A percentile compares a stretch with the other conserved stretches of the same genome.
phyloP scores from a whole-genome alignment of 1,284 basidiomycete species.

The Trichosporon inkin region DNA sequence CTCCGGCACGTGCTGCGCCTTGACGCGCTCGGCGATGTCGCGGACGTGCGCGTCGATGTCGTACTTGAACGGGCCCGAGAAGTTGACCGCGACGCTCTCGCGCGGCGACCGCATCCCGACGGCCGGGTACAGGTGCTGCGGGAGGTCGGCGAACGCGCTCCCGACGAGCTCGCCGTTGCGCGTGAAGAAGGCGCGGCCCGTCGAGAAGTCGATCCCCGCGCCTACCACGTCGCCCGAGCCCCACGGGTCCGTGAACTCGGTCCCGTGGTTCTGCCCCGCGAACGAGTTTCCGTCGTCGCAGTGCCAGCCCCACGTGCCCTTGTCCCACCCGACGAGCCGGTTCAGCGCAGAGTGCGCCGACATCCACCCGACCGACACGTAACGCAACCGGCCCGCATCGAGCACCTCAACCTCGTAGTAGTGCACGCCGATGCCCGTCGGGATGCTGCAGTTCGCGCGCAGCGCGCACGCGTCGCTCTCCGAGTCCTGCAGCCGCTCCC shows the following conservation, averaged over 20 bases:
- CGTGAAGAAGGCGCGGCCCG: conserved; percentile 75
- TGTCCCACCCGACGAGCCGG: conserved; percentile 84
- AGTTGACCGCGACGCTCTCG: conserved; percentile 60
- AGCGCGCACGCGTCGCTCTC: conserved; percentile 78
- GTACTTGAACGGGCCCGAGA: conserved; percentile 73
- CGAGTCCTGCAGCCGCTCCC: conserved; percentile 44
- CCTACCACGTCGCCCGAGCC: conserved; percentile 71
- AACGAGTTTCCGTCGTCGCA: conserved; percentile 84
- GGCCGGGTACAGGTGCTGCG: conserved; percentile 68
- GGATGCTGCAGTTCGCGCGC: conserved; percentile 68
- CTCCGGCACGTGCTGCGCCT: not conserved
- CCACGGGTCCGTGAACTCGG: conserved; percentile 64
- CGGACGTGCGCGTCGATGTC: conserved; percentile 75
- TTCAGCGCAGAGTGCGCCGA: conserved; percentile 59
- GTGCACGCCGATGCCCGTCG: conserved; percentile 76
- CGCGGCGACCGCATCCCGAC: conserved; percentile 73
- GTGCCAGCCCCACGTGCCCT: conserved; percentile 87
- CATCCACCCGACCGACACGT: conserved; percentile 73
- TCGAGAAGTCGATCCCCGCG: conserved; percentile 82
- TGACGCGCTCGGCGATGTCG: conserved; percentile 29
- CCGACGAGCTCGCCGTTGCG: conserved; percentile 77
- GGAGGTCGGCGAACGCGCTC: conserved; percentile 64
- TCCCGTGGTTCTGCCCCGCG: conserved; percentile 66
- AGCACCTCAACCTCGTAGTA: conserved; percentile 81
- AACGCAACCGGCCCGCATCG: conserved; percentile 49